These are phyloP conservation scores for Sparassis latifolia DNA, from an alignment of 1,284 basidiomycete genomes.

Conservation along the genomic window DNA sequence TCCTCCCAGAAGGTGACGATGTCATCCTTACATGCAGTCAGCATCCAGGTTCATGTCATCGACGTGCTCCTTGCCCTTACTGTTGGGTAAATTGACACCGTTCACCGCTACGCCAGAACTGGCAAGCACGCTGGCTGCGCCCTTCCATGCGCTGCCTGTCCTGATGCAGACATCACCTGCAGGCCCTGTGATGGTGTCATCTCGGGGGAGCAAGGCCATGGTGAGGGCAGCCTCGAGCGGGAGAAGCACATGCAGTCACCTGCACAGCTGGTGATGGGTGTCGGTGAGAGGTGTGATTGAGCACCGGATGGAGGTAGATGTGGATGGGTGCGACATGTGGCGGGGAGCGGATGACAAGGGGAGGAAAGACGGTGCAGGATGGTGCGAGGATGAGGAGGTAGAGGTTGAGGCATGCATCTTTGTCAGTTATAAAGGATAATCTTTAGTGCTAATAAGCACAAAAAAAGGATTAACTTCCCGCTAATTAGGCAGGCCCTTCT, in stretches of 20 bases:
- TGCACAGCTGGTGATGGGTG: conserved; percentile 38
- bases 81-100: conserved; percentile 9
- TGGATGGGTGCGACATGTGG: no score
- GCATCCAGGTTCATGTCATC: conserved; percentile 21
- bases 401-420: no score
- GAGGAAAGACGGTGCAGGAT: no score
- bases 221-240: conserved; percentile 48
- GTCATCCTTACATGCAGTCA: conserved; percentile 25
- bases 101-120: conserved; percentile 11
- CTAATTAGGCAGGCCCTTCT: no score
- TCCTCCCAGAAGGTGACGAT: conserved; percentile 56
- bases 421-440: no score
- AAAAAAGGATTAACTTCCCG: no score
- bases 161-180: conserved; percentile 44
- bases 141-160: conserved; percentile 55
- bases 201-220: conserved; percentile 31
- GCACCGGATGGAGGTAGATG: conserved; percentile 10
- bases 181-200: conserved; percentile 13
- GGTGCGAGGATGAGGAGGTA: no score
- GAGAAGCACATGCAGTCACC: conserved; percentile 55
- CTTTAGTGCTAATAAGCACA: no score
- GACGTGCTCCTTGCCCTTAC: conserved; percentile 11
- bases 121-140: conserved; percentile 6
- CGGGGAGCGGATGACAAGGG: conserved; percentile 9
- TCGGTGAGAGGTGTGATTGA: conserved; percentile 23